A percentile compares a stretch with the other conserved stretches of the same genome.
Conservation (phyloP, 2,329 filamentous ascomycete species). For the Calonectria montana region DNA sequence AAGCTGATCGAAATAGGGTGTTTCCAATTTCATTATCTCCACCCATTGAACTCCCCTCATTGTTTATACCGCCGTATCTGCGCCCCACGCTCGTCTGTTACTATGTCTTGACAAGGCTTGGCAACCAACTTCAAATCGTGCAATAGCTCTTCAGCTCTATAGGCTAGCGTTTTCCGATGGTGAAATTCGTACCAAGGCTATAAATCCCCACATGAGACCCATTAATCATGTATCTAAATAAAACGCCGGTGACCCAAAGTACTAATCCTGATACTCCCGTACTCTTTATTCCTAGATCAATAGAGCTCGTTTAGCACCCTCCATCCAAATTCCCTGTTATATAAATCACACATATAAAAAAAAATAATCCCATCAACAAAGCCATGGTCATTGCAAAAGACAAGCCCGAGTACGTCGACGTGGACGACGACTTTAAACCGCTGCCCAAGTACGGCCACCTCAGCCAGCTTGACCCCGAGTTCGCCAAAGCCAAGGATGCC, state of each 20-base stretch:
- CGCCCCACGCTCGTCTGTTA: background rate
- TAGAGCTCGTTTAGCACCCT: background rate
- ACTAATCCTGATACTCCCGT: too few relatives aligned
- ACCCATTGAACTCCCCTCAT: background rate
- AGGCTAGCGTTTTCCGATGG: slow-evolving; percentile 27
- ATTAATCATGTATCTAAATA: background rate
- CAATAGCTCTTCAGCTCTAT: background rate
- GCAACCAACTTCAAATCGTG: background rate
- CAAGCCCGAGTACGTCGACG: slow-evolving; percentile 41
- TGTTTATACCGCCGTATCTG: background rate
- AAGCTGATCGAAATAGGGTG: background rate
- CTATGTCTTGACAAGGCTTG: background rate
- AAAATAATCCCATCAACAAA: background rate
- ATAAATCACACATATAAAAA: background rate
- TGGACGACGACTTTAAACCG: slow-evolving; percentile 47
- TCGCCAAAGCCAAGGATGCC: slow-evolving; percentile 41
- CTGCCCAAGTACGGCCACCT: slow-evolving; percentile 50
- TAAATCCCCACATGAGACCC: background rate
- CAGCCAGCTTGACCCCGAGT: slow-evolving; percentile 46
- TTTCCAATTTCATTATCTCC: background rate
- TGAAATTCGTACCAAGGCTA: background rate
- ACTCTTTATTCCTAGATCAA: too few relatives aligned
- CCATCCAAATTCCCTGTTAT: too few relatives aligned
- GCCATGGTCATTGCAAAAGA: slow-evolving; percentile 43
- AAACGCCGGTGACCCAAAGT: background rate